Percentiles rank a stretch among this genome's conserved stretches.
phyloP scores from a whole-genome alignment of 768 basidiomycete species.

The Trametopsis cervina region DNA sequence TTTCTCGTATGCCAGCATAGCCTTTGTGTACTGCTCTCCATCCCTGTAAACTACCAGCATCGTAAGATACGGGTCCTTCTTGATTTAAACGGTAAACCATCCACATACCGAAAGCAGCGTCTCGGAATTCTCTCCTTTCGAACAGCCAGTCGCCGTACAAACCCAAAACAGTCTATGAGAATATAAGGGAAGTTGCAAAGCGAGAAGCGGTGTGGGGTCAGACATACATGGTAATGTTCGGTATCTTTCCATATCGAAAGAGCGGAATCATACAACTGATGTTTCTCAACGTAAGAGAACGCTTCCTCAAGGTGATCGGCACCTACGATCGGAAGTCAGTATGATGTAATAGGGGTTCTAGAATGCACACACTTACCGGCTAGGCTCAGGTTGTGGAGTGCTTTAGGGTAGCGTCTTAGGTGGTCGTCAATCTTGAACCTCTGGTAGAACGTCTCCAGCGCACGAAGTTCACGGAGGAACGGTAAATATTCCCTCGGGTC shows the following conservation, averaged over 20 bases:
- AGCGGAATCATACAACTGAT: slow-evolving; percentile 71
- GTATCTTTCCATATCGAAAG: slow-evolving; percentile 67
- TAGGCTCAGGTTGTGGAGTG: slow-evolving; percentile 63
- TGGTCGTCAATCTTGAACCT: slow-evolving; percentile 91
- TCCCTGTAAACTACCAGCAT: slow-evolving; percentile 59
- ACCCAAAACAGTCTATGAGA: slow-evolving; percentile 56
- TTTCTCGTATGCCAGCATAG: slow-evolving; percentile 84
- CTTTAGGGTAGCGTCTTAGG: slow-evolving; percentile 67
- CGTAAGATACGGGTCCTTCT: background rate
- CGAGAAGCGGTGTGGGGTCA: no score
- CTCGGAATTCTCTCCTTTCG: slow-evolving; percentile 73
- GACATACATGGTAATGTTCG: slow-evolving; percentile 52
- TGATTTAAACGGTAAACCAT: background rate
- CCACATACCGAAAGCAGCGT: slow-evolving; percentile 71
- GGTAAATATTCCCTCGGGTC: slow-evolving; percentile 98
- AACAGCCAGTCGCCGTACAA: slow-evolving; percentile 85
- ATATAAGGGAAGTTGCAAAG: no score
- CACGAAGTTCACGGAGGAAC: slow-evolving; percentile 85
- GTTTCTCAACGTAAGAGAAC: slow-evolving; percentile 66
- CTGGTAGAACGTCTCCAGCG: slow-evolving; percentile 76
- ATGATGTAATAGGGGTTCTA: background rate
- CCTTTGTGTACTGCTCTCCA: slow-evolving; percentile 56
- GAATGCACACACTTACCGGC: slow-evolving; percentile 45
- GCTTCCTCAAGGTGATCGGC: slow-evolving; percentile 72
- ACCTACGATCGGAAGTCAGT: slow-evolving; percentile 33